Evolutionary conservation across 1,139 yeast species (phyloP).

Genomic region (Pneumocystis jirovecii): DNA sequence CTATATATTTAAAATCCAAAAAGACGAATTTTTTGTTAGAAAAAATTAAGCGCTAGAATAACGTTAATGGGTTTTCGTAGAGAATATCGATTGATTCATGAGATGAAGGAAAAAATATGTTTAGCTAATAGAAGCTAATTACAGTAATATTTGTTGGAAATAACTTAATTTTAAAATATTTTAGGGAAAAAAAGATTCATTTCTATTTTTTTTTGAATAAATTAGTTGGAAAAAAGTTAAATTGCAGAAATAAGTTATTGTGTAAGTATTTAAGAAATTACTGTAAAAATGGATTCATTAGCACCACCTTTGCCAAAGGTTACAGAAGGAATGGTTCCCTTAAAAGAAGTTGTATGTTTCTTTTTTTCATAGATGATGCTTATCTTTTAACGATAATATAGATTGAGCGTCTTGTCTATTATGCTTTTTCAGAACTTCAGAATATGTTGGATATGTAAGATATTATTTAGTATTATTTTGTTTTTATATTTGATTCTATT

Average conservation of each 20-base stretch:
- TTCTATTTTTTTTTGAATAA: neutral
- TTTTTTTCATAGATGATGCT: neutral
- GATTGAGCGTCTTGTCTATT: neutral
- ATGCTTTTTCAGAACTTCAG: constrained; percentile 40
- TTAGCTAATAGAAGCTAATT: too few relatives aligned
- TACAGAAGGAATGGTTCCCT: neutral
- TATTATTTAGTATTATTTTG: constrained; percentile 44
- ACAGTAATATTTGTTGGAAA: neutral
- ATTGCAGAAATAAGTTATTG: neutral
- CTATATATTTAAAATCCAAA: neutral
- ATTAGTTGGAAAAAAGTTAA: neutral
- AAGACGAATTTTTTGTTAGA: neutral
- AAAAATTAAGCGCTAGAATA: neutral
- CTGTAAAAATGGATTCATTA: neutral
- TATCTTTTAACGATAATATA: neutral
- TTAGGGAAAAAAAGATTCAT: neutral
- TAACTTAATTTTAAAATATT: too few relatives aligned
- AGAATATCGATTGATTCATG: neutral
- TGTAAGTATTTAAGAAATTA: neutral
- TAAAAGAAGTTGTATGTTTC: constrained; percentile 7
- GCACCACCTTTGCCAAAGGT: neutral
- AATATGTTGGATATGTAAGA: constrained; percentile 53
- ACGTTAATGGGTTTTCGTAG: neutral
- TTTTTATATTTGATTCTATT: constrained; percentile 50
- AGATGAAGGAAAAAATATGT: too few relatives aligned